These are phyloP conservation scores for Gnomoniopsis sp. DNA, from an alignment of 2,329 filamentous ascomycete species.

Conservation along the genomic window DNA sequence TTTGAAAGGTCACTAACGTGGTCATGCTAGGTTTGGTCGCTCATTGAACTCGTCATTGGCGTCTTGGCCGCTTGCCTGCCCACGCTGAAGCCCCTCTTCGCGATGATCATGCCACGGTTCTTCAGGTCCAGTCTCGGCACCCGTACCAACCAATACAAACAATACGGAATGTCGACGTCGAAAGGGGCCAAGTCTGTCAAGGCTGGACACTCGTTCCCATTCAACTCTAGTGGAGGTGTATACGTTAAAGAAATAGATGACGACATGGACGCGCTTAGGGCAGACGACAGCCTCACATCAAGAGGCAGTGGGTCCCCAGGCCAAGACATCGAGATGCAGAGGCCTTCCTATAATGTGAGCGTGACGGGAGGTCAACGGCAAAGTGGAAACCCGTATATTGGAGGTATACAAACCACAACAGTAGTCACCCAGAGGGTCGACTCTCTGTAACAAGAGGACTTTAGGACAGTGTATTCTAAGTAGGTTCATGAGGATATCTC, in stretches of 20 bases:
- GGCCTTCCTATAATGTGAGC: constrained; percentile 15
- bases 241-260: constrained; percentile 6
- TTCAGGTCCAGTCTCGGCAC: constrained; percentile 14
- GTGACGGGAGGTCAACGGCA: constrained; percentile 14
- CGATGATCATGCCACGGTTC: constrained; percentile 20
- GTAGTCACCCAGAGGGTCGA: constrained; percentile 18
- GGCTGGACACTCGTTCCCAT: not conserved
- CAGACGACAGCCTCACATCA: not conserved
- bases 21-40: constrained; percentile 24
- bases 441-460: not conserved
- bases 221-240: not conserved
- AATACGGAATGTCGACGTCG: not conserved
- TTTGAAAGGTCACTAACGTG: not conserved
- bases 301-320: not conserved
- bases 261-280: constrained; percentile 7
- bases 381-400: constrained; percentile 15
- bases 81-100: constrained; percentile 27
- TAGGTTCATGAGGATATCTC: not conserved
- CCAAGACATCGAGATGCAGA: constrained; percentile 3
- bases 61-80: constrained; percentile 27
- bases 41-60: constrained; percentile 27
- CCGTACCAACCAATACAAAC: not conserved
- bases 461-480: not conserved
- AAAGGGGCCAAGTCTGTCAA: constrained; percentile 4
- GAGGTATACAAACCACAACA: constrained; percentile 22